Percentiles rank a stretch among this genome's conserved stretches.
phyloP scores from a whole-genome alignment of 805 yeast species.

The Tetrapisispora namnaoensis region DNA sequence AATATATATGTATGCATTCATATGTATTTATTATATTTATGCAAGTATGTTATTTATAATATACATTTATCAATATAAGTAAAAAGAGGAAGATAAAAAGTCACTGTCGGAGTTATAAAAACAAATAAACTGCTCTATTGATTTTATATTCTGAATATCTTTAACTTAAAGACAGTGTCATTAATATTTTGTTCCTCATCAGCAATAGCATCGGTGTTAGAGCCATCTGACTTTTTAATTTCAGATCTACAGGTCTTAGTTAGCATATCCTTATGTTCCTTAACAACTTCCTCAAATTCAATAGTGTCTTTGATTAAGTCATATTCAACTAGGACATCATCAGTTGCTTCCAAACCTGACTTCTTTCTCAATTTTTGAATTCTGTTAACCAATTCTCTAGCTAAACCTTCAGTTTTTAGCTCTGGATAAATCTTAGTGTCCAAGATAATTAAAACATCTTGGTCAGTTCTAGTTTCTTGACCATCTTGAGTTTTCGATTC shows the following conservation, averaged over 20 bases:
- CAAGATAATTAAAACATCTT: slow-evolving; percentile 80
- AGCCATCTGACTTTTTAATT: slow-evolving; percentile 35
- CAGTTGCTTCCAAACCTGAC: slow-evolving; percentile 89
- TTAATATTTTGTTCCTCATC: slow-evolving; percentile 83
- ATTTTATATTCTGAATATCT: slow-evolving; percentile 55
- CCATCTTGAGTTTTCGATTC: slow-evolving; percentile 56
- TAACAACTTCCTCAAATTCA: slow-evolving; percentile 50
- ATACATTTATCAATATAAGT: not conserved
- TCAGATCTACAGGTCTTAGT: slow-evolving; percentile 65
- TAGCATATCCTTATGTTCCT: slow-evolving; percentile 56
- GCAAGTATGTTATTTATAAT: not conserved
- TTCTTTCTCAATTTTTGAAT: slow-evolving; percentile 96
- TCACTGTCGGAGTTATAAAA: too few species aligned
- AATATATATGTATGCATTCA: not conserved
- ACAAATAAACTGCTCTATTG: not conserved
- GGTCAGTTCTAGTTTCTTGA: slow-evolving; percentile 78
- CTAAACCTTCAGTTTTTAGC: slow-evolving; percentile 85
- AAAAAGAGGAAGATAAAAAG: too few species aligned
- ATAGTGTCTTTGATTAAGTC: slow-evolving; percentile 52
- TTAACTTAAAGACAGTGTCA: slow-evolving; percentile 68
- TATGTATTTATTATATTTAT: not conserved
- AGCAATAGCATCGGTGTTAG: slow-evolving; percentile 48
- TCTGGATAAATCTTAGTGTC: slow-evolving; percentile 85
- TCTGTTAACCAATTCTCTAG: slow-evolving; percentile 94
- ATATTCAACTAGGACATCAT: slow-evolving; percentile 85